phyloP scores from a whole-genome alignment of 2,329 filamentous ascomycete genomes.

The Paecilomyces sp. region DNA sequence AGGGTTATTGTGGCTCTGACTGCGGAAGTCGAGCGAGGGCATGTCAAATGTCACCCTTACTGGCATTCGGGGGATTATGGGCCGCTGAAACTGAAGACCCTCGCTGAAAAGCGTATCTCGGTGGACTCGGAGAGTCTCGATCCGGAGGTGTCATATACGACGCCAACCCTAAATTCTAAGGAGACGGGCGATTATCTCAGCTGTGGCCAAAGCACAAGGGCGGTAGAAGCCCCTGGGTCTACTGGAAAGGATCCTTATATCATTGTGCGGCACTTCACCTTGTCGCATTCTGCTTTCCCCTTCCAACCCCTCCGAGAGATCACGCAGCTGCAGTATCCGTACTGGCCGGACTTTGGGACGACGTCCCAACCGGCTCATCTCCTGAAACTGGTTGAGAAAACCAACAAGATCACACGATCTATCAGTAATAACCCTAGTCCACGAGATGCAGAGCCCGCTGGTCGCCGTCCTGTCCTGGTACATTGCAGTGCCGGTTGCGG shows the following conservation, averaged over 20 bases:
- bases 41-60: slow-evolving; percentile 91
- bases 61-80: slow-evolving; percentile 80
- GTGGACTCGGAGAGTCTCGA: slow-evolving; percentile 56
- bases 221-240: slow-evolving; percentile 20
- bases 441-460: slow-evolving; percentile 49
- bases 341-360: slow-evolving; percentile 96
- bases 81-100: slow-evolving; percentile 61
- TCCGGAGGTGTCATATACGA: slow-evolving; percentile 29
- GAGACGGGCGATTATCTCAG: slow-evolving; percentile 26
- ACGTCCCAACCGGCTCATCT: slow-evolving; percentile 84
- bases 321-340: slow-evolving; percentile 86
- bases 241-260: slow-evolving; percentile 61
- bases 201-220: slow-evolving; percentile 18
- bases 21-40: slow-evolving; percentile 85
- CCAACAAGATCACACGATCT: slow-evolving; percentile 57
- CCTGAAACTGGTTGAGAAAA: slow-evolving; percentile 81
- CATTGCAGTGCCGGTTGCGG: slow-evolving; percentile 96
- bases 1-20: slow-evolving; percentile 95
- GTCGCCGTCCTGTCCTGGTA: slow-evolving; percentile 69
- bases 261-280: slow-evolving; percentile 76
- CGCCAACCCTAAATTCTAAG: slow-evolving; percentile 29
- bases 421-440: slow-evolving; percentile 18
- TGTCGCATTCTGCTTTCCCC: slow-evolving; percentile 68
- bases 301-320: slow-evolving; percentile 86
- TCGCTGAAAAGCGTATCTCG: slow-evolving; percentile 77